Percentiles rank a stretch among this genome's conserved stretches.
phyloP scores from a whole-genome alignment of 2,329 filamentous ascomycete species.

The Chaetomium globosum region DNA sequence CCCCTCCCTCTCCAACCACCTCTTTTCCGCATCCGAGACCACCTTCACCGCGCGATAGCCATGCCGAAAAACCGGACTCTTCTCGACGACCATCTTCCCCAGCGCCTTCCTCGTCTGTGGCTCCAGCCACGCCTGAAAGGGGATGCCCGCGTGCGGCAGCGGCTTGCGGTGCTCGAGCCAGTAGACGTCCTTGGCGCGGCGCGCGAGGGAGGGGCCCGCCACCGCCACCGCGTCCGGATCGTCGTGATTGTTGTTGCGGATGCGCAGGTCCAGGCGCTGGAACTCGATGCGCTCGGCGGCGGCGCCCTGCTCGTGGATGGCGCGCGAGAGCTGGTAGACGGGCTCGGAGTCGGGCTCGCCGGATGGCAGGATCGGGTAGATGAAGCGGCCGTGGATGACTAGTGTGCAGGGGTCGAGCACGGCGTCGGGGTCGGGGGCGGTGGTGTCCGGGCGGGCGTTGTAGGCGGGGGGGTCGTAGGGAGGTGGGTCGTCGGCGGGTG shows the following conservation, averaged over 20 bases:
- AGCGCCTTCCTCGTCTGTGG: slow-evolving; percentile 21
- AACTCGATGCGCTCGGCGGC: slow-evolving; percentile 28
- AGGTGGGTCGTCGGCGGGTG: background rate
- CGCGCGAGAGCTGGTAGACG: slow-evolving; percentile 30
- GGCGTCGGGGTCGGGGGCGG: slow-evolving; percentile 26
- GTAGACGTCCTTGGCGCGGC: slow-evolving; percentile 14
- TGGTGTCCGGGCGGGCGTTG: slow-evolving; percentile 13
- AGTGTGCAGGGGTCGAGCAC: slow-evolving; percentile 24
- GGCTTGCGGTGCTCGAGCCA: background rate
- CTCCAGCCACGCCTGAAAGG: slow-evolving; percentile 11
- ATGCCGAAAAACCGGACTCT: slow-evolving; percentile 18
- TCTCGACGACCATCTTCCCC: slow-evolving; percentile 21
- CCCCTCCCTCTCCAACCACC: background rate
- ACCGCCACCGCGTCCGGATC: background rate
- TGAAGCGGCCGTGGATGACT: slow-evolving; percentile 29
- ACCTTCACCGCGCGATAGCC: slow-evolving; percentile 23
- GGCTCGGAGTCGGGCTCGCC: slow-evolving; percentile 22
- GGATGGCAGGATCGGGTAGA: slow-evolving; percentile 22
- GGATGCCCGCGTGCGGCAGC: background rate
- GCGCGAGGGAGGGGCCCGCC: background rate
- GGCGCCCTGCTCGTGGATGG: slow-evolving; percentile 26
- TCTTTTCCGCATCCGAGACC: slow-evolving; percentile 6
- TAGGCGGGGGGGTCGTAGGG: slow-evolving; percentile 29
- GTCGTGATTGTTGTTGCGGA: slow-evolving; percentile 4
- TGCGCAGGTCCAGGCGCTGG: slow-evolving; percentile 28